Conservation (phyloP, 2,329 filamentous ascomycete species). For the Sporothrix pseudoabietina region DNA sequence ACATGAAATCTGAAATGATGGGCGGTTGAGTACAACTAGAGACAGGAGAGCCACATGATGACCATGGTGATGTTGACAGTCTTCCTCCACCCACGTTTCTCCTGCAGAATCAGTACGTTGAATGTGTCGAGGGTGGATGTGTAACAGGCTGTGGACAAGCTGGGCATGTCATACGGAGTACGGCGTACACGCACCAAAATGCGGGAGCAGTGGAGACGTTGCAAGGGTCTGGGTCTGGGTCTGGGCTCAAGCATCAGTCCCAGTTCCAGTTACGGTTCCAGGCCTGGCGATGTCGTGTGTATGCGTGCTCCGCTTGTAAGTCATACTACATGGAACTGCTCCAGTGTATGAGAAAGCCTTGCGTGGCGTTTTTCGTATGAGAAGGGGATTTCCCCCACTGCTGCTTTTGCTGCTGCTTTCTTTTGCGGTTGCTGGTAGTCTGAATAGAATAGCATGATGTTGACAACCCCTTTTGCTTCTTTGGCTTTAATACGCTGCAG, state of each 20-base stretch:
- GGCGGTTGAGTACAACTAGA: neutral
- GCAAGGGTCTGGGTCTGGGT: slow-evolving; percentile 10
- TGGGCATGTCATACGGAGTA: neutral
- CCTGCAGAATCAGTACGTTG: neutral
- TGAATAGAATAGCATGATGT: neutral
- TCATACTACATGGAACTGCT: neutral
- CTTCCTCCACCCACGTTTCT: neutral
- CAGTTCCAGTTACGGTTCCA: slow-evolving; percentile 12
- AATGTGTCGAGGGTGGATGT: neutral
- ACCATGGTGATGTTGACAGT: neutral
- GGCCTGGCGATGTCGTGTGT: slow-evolving; percentile 10
- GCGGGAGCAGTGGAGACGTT: slow-evolving; percentile 16
- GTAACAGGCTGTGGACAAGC: slow-evolving; percentile 14
- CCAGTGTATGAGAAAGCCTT: neutral
- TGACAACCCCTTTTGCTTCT: neutral
- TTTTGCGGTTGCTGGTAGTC: neutral
- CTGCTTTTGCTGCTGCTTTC: neutral
- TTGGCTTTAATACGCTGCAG: neutral
- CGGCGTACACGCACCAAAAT: slow-evolving; percentile 2
- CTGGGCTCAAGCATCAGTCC: neutral
- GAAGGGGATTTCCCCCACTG: neutral
- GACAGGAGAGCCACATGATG: slow-evolving; percentile 17
- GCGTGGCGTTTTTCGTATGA: neutral
- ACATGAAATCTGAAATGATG: neutral
- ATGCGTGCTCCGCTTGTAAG: neutral